Base-by-base conservation (phyloP, 305 asterid genomes). In the Fraxinus greggii region DNA sequence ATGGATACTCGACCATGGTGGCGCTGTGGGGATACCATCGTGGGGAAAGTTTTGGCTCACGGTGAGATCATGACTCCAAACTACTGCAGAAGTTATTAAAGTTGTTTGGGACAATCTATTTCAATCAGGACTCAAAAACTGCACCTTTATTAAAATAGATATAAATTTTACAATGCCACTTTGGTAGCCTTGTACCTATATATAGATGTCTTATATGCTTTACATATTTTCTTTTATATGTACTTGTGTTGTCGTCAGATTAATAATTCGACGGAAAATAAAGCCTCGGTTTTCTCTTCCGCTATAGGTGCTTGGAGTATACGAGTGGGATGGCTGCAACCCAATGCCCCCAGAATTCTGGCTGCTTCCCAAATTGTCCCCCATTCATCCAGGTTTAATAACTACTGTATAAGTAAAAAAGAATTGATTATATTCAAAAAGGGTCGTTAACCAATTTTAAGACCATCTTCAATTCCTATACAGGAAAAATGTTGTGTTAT, bases 1-100 rank as follows among this genome's bases (percentile, higher is more conserved):
- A 83, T 91, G 95, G 95, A 91, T 91, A 31, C 92, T 88, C 10
- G 90, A 91, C 36, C 95, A 89, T 28, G 93, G 95, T 38, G 89
- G 90, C 5, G 93, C 92, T 1, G 74, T 79, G 12, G 91, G 84
- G 56, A 86, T 83, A 51, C 92, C 92, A 0, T 91, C 93, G 0
- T 90, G 93, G 93, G 95, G 93, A 21, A 91, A 90, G 79, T 81
- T 85, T 63, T 91, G 91, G 91, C 84, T 91, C 19, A 40, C 90
- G 51, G 94, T 91, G 67, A 51, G 67, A 28, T 29, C 23, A 26
- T 1, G 15, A 5, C 0, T 15, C 31, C 3, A n/a, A n/a, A 56
- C 28, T 56, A 51, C 21, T 51, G 21, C 63, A 51, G 63, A 51
- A n/a, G 67, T 54, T 4, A 54, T 54, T 54, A 17, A n/a, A 54